Percentiles rank a stretch among this genome's conserved stretches.
These are phyloP conservation scores for Chlamydomonas sp. DNA, from an alignment of 139 green algal species.

Conservation along the genomic window DNA sequence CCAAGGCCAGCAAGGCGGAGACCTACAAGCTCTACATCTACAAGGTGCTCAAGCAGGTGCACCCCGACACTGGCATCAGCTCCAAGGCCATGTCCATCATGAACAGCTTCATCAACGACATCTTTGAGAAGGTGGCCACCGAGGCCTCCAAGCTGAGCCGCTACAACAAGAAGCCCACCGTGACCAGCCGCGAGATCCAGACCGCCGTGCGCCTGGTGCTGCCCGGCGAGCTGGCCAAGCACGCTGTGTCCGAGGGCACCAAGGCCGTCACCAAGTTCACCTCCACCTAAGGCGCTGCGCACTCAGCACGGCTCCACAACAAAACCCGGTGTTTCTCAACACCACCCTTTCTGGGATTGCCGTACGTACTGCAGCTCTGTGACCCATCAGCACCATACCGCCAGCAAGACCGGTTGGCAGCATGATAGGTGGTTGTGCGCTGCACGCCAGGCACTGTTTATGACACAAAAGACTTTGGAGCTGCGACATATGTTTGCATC, in stretches of 20 bases:
- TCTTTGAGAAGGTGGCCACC: constrained; percentile 88
- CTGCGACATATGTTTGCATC: too few relatives aligned
- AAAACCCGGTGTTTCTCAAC: too few relatives aligned
- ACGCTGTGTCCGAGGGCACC: constrained; percentile 82
- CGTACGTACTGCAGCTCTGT: too few relatives aligned
- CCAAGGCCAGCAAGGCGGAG: too few relatives aligned
- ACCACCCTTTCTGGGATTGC: too few relatives aligned
- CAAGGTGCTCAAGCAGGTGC: constrained; percentile 93
- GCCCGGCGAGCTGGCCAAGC: constrained; percentile 86
- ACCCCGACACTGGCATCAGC: constrained; percentile 96
- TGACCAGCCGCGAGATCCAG: constrained; percentile 70
- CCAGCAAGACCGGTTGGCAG: too few relatives aligned
- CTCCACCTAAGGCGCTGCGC: too few relatives aligned
- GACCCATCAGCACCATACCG: too few relatives aligned
- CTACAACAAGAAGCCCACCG: constrained; percentile 53
- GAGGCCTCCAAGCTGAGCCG: constrained; percentile 72
- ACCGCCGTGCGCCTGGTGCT: constrained; percentile 84
- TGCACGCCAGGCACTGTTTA: too few relatives aligned
- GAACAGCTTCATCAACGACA: constrained; percentile 75
- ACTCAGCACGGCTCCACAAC: too few relatives aligned
- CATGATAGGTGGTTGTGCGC: too few relatives aligned
- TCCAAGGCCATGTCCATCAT: constrained; percentile 98
- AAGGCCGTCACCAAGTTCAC: constrained; percentile 95
- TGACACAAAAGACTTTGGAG: too few relatives aligned
- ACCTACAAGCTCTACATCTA: constrained; percentile 99